Percentiles rank a stretch among this genome's conserved stretches.
Conservation (phyloP, 31 red algal species). For the Endocladia muricata region DNA sequence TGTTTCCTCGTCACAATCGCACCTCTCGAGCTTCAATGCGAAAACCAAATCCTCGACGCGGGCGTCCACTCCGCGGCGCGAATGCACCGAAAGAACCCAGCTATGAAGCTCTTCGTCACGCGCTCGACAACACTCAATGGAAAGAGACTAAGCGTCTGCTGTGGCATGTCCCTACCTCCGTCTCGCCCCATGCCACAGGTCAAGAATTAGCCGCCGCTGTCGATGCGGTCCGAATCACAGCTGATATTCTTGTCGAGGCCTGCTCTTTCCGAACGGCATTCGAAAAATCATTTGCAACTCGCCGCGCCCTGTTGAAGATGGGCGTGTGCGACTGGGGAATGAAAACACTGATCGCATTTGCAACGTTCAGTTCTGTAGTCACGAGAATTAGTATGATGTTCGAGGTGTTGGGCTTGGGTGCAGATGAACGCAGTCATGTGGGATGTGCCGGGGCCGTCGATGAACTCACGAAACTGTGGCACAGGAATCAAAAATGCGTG, state of each 20-base stretch:
- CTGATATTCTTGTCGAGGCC: conserved; percentile 31
- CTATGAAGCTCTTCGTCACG: background rate
- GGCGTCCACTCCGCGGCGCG: no score
- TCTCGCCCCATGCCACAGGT: background rate
- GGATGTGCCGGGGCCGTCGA: conserved; percentile 34
- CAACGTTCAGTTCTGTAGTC: background rate
- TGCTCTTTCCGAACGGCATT: conserved; percentile 18
- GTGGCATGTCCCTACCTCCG: background rate
- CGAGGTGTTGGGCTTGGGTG: background rate
- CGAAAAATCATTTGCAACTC: conserved; percentile 3
- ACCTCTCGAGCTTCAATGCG: no score
- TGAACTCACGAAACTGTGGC: conserved; percentile 20
- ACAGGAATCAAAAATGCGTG: conserved; percentile 7
- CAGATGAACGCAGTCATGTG: conserved; percentile 6
- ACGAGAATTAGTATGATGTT: conserved; percentile 2
- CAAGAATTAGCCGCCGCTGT: background rate
- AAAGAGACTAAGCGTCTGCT: background rate
- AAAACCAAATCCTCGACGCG: no score
- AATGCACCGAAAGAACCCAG: no score
- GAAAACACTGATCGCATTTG: conserved; percentile 5
- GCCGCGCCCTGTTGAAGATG: conserved; percentile 9
- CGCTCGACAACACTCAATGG: background rate
- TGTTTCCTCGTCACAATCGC: no score
- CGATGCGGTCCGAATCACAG: conserved; percentile 16
- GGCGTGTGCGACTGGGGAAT: conserved; percentile 21